A percentile compares a stretch with the other conserved stretches of the same genome.
Conservation (phyloP, 192 early-diverging fungal species). For the Geranomyces variabilis region DNA sequence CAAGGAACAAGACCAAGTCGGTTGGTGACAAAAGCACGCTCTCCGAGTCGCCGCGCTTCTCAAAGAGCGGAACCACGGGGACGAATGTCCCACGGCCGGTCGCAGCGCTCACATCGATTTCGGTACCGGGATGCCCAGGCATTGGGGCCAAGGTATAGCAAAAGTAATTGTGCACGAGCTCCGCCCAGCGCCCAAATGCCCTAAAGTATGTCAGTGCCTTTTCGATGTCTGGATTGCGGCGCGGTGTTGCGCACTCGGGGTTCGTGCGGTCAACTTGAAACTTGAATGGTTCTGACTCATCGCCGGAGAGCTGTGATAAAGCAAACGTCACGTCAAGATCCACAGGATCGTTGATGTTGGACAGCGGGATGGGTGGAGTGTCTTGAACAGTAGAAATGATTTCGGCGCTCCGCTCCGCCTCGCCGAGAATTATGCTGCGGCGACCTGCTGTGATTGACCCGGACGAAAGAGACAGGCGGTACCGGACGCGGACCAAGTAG, state of each 20-base stretch:
- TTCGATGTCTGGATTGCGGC: constrained; percentile 24
- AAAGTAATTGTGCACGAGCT: constrained; percentile 9
- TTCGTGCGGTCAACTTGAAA: constrained; percentile 31
- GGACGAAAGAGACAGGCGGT: constrained; percentile 10
- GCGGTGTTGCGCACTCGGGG: constrained; percentile 32
- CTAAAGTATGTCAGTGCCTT: constrained; percentile 1
- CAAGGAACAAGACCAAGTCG: constrained; percentile 20
- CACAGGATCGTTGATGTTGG: constrained; percentile 1
- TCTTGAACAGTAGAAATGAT: constrained; percentile 18
- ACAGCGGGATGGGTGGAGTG: neutral
- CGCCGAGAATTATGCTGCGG: neutral
- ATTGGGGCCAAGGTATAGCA: too few species aligned
- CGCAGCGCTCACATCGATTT: neutral
- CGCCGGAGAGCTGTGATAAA: neutral
- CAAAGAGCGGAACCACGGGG: constrained; percentile 7
- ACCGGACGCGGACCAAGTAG: constrained; percentile 4
- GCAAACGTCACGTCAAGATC: constrained; percentile 21
- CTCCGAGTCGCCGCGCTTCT: neutral
- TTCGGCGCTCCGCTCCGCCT: neutral
- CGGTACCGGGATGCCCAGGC: neutral
- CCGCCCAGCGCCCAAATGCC: neutral
- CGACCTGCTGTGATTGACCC: neutral
- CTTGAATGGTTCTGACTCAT: constrained; percentile 9
- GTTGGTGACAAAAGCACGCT: constrained; percentile 12
- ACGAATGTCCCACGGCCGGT: neutral